phyloP scores from a whole-genome alignment of 1,284 basidiomycete species.

The Marasmius sp. region DNA sequence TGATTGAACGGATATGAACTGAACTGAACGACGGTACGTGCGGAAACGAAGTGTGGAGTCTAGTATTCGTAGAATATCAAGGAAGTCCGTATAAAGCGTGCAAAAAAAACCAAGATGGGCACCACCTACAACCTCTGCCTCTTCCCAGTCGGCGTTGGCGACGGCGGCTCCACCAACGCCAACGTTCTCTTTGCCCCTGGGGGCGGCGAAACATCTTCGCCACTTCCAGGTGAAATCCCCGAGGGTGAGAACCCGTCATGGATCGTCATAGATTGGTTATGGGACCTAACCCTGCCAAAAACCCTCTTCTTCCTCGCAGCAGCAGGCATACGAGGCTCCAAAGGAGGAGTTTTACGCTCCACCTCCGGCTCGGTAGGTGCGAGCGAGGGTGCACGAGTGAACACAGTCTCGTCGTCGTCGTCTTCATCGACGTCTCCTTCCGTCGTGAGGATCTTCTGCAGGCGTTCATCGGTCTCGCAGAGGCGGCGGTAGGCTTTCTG shows the following conservation, averaged over 20 bases:
- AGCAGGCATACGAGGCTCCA: not conserved
- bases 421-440: not conserved
- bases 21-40: no score
- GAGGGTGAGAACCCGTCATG: not conserved
- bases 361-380: not conserved
- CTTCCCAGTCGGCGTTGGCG: not conserved
- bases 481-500: constrained; percentile 67
- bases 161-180: not conserved
- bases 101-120: no score
- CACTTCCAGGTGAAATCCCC: not conserved
- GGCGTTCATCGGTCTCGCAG: not conserved
- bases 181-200: not conserved
- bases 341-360: not conserved
- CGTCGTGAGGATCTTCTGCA: not conserved
- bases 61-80: no score
- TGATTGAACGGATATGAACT: no score
- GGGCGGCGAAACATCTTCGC: not conserved
- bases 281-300: not conserved
- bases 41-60: no score
- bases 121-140: not conserved
- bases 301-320: not conserved
- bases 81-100: no score
- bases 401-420: not conserved
- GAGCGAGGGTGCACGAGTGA: not conserved
- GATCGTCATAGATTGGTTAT: not conserved